Base-by-base conservation (phyloP, 139 green algal genomes). In the Tetraselmis striata region DNA sequence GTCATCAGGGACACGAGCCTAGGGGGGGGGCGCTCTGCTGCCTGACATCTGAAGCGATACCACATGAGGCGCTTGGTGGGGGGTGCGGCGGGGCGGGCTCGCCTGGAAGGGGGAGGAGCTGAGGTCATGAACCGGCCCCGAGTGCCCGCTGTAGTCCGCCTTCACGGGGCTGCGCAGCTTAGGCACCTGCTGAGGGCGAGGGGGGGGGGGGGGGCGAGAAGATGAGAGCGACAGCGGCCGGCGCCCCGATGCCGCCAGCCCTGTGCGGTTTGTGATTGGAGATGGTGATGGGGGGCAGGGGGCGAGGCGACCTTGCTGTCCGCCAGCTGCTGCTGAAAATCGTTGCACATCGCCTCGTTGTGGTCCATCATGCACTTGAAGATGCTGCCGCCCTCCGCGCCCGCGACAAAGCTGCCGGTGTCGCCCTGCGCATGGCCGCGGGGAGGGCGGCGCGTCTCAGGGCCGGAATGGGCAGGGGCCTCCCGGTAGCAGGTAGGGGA, bases 321-420 rank as follows among this genome's bases (percentile, higher is more conserved):
- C 1, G 30, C 59, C 31, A 89, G 32, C 23, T 81, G 78, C 77
- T 85, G 83, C 26, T 83, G 76, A 30, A 82, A 86, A 32, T 90
- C 81, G 67, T 83, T 81, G 31, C 78, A 76, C 30, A 77, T 26
- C 23, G 30, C 79, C 2, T 80, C 79, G 28, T 59, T 85, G 31
- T 75, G 25, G 59, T 84, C 80, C 24, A 84, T n/a, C 30, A 92
- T 84, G 78, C 87, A 88, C 67, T 76, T 75, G 80, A 87, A 83
- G 67, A 94, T 77, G 11, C 78, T 74, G 27, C 91, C 91, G 28
- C 91, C 89, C 84, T 94, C 91, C 22, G 91, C 89, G 27, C 88
- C 90, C 30, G 90, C 85, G 1, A 89, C 75, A 26, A 89, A 78
- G 2, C 81, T 32, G 74, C 82, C 82, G 1, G 82, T 85, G 32